Evolutionary conservation across 2,329 filamentous ascomycete genomes (phyloP), one percentile per base, ranked within the genome.

Genomic region (Hyphodiscus sp.): DNA sequence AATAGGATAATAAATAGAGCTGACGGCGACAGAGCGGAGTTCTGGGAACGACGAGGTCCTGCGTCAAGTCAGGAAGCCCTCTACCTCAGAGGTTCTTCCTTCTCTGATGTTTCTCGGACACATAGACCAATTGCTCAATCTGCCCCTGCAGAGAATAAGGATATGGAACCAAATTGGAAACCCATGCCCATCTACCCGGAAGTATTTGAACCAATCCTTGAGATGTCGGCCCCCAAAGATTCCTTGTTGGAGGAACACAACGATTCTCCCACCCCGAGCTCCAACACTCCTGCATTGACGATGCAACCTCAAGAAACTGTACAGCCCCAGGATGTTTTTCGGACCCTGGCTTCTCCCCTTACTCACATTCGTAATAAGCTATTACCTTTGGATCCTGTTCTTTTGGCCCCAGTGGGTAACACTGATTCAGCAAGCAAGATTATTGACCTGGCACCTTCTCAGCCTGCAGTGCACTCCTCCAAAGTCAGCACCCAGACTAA

Each of bases 311-410:
- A 38, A n/a, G 55, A 60, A 15, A 64, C 63, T 29, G 52, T 65
- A 8, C 53, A 66, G 41, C 62, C 60, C 26, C 52, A 57, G 42
- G 61, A 65, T 29, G 51, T 64, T 49, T 56, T 61, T 33, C 49
- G 26, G 23, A 29, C 47, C 6, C 52, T 55, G 20, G 48, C 42
- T 10, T 51, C 55, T 41, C 30, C 47, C 8, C 52, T 55, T 23
- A 45, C 42, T 10, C 52, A 56, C 41, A 52, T 38, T 45, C 55
- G 53, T 41, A 60, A 53, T 15, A 52, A 46, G 19, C 52, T 41
- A 20, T 20, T 54, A 38, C 7, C 46, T n/a, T 51, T 64, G 54
- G 57, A 60, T 20, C 57, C 48, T 49, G 51, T 60, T 46, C 45
- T 58, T 47, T 57, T 56, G 38, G 52, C 57, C 51, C 61, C 61